phyloP scores from a whole-genome alignment of 78 protist genomes.

The Diacronema lutheri region DNA sequence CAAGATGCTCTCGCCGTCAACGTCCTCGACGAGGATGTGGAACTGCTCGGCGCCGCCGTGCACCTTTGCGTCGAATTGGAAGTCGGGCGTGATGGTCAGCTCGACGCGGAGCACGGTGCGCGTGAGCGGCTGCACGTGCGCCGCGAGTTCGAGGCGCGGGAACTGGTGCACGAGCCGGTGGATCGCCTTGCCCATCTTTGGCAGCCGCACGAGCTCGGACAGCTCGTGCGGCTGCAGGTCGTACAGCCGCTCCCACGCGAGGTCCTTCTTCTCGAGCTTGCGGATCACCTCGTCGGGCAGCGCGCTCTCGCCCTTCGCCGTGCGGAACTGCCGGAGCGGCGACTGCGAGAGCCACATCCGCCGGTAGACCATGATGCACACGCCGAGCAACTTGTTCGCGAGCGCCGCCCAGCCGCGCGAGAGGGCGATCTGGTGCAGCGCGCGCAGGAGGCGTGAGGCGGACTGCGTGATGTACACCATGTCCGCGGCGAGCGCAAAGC shows the following conservation, averaged over 20 bases:
- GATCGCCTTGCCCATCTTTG: conserved; percentile 77
- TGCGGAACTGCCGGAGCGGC: conserved; percentile 94
- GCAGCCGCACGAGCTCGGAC: conserved; percentile 77
- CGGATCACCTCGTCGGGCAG: conserved; percentile 75
- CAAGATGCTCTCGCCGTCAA: conserved; percentile 90
- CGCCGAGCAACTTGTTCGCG: conserved; percentile 61
- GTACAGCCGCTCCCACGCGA: conserved; percentile 80
- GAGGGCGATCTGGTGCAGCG: conserved; percentile 88
- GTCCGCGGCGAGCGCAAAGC: conserved; percentile 93
- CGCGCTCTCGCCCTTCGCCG: background rate
- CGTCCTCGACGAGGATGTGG: conserved; percentile 92
- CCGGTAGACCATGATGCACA: conserved; percentile 89
- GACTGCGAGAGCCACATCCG: conserved; percentile 91
- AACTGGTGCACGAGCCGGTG: conserved; percentile 76
- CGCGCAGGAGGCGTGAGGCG: conserved; percentile 92
- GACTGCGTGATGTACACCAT: conserved; percentile 97
- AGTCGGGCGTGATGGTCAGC: conserved; percentile 88
- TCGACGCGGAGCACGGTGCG: conserved; percentile 78
- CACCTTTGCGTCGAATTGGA: conserved; percentile 71
- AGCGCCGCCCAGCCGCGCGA: conserved; percentile 93
- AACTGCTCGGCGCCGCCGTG: conserved; percentile 85
- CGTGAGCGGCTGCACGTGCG: conserved; percentile 92
- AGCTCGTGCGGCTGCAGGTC: conserved; percentile 75
- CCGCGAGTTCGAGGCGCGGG: conserved; percentile 81
- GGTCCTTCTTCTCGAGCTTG: conserved; percentile 77